Percentiles rank a stretch among this genome's conserved stretches.
Conservation (phyloP, 768 basidiomycete species). For the Tulasnella sp. region DNA sequence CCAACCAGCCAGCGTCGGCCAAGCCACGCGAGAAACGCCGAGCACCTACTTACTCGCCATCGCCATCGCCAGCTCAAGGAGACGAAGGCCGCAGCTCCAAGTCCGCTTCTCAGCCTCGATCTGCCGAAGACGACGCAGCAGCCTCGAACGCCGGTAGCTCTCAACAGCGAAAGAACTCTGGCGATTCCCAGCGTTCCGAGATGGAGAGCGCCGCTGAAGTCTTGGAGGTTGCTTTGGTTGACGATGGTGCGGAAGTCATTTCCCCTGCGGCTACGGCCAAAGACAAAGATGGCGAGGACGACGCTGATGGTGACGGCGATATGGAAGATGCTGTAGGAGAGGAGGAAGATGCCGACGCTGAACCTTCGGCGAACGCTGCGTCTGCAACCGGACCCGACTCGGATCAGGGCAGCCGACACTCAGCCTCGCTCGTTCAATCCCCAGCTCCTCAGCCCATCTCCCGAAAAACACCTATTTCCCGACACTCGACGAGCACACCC, state of each 20-base stretch:
- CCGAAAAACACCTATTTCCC: neutral
- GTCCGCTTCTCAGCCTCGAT: slow-evolving; percentile 1
- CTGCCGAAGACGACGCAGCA: neutral
- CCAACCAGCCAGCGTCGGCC: neutral
- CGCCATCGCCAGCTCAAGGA: slow-evolving; percentile 7
- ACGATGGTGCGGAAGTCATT: neutral
- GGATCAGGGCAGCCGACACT: neutral
- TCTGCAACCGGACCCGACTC: neutral
- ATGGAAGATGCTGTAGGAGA: slow-evolving; percentile 19
- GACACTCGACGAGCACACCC: neutral
- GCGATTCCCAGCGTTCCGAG: neutral
- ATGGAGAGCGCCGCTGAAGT: slow-evolving; percentile 21
- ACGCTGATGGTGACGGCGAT: slow-evolving; percentile 25
- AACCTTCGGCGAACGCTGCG: neutral
- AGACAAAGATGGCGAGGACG: slow-evolving; percentile 25
- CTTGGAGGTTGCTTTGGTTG: slow-evolving; percentile 3
- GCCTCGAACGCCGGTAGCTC: neutral
- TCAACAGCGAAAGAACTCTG: slow-evolving; percentile 4
- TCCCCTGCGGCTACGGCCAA: slow-evolving; percentile 19
- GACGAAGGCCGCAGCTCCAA: slow-evolving; percentile 7
- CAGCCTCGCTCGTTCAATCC: neutral
- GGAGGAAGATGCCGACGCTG: slow-evolving; percentile 19
- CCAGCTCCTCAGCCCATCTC: neutral
- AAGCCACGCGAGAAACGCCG: slow-evolving; percentile 9
- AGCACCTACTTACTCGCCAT: neutral